These are phyloP conservation scores for Elaeis oleifera DNA, from an alignment of 202 grass and related monocot species.

Conservation along the genomic window DNA sequence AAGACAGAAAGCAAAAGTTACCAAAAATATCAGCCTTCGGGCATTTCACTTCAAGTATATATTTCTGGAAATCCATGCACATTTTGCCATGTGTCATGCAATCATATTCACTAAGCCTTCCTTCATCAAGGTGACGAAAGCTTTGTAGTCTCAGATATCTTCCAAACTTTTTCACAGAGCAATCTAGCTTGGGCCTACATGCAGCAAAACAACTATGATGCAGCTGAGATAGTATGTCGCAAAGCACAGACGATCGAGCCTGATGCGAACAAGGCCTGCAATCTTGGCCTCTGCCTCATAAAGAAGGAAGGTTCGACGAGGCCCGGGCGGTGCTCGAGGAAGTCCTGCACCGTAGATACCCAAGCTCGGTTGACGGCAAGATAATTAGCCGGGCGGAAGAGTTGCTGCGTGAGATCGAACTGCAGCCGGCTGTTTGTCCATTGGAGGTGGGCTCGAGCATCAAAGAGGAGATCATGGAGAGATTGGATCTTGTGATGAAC, in stretches of 20 bases:
- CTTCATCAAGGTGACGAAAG: no score
- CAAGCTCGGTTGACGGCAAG: slow-evolving; percentile 40
- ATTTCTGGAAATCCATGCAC: no score
- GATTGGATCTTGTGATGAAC: slow-evolving; percentile 46
- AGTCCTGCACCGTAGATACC: slow-evolving; percentile 31
- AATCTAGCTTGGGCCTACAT: slow-evolving; percentile 98
- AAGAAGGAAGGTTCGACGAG: slow-evolving; percentile 43
- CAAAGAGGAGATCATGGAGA: slow-evolving; percentile 64
- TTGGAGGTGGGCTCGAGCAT: slow-evolving; percentile 28
- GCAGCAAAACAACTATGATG: slow-evolving; percentile 66
- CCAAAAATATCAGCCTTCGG: no score
- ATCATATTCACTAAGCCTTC: no score
- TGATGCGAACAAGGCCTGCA: slow-evolving; percentile 76
- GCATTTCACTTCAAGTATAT: no score
- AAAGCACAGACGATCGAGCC: slow-evolving; percentile 78
- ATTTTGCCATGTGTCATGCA: no score
- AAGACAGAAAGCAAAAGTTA: no score
- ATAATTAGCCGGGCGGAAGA: slow-evolving; percentile 44
- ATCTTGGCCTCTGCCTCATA: slow-evolving; percentile 62
- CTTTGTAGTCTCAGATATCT: no score
- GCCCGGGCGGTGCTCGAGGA: slow-evolving; percentile 36
- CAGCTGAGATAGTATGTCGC: slow-evolving; percentile 57
- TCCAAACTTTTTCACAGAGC: slow-evolving; percentile 30
- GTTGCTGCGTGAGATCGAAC: slow-evolving; percentile 43
- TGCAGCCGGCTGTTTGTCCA: not conserved